Evolutionary conservation across 306 rosid species (phyloP).

Genomic region (Boehmeria nivea): DNA sequence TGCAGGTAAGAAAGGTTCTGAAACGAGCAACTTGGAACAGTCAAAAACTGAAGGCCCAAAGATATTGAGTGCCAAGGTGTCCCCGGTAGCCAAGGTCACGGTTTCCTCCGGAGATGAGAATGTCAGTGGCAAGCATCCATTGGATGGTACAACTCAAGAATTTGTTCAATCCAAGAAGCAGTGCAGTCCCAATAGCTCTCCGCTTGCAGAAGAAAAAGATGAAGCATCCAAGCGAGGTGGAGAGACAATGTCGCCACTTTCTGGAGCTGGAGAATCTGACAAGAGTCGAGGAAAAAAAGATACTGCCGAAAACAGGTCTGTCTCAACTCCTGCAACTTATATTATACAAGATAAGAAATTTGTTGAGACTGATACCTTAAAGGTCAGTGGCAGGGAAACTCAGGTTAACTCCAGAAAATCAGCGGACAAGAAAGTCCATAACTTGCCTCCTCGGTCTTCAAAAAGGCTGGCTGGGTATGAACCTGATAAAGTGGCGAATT

Average conservation of each 20-base stretch:
- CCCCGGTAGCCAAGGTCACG: conserved; percentile 25
- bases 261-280: conserved; percentile 23
- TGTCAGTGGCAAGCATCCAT: conserved; percentile 27
- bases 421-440: conserved; percentile 32
- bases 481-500: conserved; percentile 37
- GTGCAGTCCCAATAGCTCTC: conserved; percentile 20
- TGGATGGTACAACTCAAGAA: conserved; percentile 27
- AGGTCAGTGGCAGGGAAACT: conserved; percentile 7
- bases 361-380: conserved; percentile 14
- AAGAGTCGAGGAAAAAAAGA: conserved; percentile 4
- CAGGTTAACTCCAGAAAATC: conserved; percentile 26
- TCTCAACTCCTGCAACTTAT: conserved; percentile 24
- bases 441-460: conserved; percentile 49
- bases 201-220: conserved; percentile 20
- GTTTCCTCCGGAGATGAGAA: conserved; percentile 24
- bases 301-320: background rate
- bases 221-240: conserved; percentile 16
- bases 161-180: conserved; percentile 29
- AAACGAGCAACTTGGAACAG: conserved; percentile 23
- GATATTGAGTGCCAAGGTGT: conserved; percentile 20
- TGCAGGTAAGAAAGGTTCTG: conserved; percentile 43
- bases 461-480: conserved; percentile 65
- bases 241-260: conserved; percentile 7
- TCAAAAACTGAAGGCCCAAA: conserved; percentile 29
- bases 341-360: conserved; percentile 27